Base-by-base conservation (phyloP, 192 early-diverging fungal genomes). In the Allomyces macrogynus region DNA sequence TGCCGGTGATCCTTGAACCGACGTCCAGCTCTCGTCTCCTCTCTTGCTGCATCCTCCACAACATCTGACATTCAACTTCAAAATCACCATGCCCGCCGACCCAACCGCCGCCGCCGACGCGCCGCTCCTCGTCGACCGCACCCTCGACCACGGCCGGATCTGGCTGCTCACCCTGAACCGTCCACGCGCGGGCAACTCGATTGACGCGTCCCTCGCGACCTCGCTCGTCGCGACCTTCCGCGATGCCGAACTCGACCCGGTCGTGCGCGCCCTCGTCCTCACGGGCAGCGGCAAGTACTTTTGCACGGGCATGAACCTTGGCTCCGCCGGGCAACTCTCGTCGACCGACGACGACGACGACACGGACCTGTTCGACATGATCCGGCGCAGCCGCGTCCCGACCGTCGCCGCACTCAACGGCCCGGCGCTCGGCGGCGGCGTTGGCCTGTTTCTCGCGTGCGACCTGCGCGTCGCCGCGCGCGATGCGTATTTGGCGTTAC, bases 201-300 rank as follows among this genome's bases (percentile, higher is more conserved):
- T 85, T 10, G 77, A 74, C 23, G 61, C 63, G 23, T 32, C 68
- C n/a, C 76, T 85, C 78, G 74, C 70, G 43, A 61, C 66, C 24
- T 62, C 65, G 61, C 70, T 85, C 23, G 40, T 80, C 23, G 60
- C 60, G 0, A 65, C 71, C 18, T 63, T 85, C n/a, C 70, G 73
- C 20, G 57, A 67, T 20, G 70, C 80, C 11, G 78, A 72, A 43
- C 63, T 62, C 3, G 78, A 85, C 68, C 67, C 70, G 20, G 32
- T 66, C 5, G 70, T 83, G 14, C 74, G 81, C 32, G 74, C 82
- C 22, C 67, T 85, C 26, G 67, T 85, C 22, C 65, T 85, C 60
- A 82, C 83, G 5, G 83, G 80, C 5, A 69, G 74, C 26, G 83
- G 83, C 24, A 82, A 81, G 40, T 85, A 75, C 64, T 85, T 85